phyloP scores from a whole-genome alignment of 2,329 filamentous ascomycete genomes.

The Botryotinia globosa region DNA sequence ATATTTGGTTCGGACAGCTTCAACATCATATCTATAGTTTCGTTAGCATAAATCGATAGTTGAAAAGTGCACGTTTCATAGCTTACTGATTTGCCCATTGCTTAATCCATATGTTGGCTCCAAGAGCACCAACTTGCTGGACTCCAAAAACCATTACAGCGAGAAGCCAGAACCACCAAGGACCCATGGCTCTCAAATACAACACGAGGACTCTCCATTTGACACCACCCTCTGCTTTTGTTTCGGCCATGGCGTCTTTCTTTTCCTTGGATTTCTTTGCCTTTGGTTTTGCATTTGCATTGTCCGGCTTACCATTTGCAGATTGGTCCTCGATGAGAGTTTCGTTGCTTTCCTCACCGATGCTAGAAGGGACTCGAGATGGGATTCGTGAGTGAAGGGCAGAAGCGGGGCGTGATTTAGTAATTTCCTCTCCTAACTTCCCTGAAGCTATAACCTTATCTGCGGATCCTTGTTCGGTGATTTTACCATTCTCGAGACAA shows the following conservation, averaged over 20 bases:
- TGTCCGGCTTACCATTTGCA: slow-evolving; percentile 44
- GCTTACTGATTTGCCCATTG: slow-evolving; percentile 89
- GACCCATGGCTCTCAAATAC: slow-evolving; percentile 89
- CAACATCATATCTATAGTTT: slow-evolving; percentile 38
- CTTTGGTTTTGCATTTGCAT: slow-evolving; percentile 43
- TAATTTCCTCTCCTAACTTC: slow-evolving; percentile 80
- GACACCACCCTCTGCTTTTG: slow-evolving; percentile 80
- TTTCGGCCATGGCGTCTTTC: slow-evolving; percentile 62
- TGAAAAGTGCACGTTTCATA: background rate
- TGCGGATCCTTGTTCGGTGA: slow-evolving; percentile 73
- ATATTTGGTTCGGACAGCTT: slow-evolving; percentile 24
- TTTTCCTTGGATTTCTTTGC: slow-evolving; percentile 41
- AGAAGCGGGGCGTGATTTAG: slow-evolving; percentile 71
- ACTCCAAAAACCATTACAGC: slow-evolving; percentile 71
- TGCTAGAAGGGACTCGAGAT: slow-evolving; percentile 74
- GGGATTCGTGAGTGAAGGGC: slow-evolving; percentile 67
- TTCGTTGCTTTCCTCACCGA: slow-evolving; percentile 60
- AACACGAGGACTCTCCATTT: slow-evolving; percentile 82
- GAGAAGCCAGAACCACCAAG: slow-evolving; percentile 90
- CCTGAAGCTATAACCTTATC: slow-evolving; percentile 81
- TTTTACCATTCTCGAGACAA: slow-evolving; percentile 80
- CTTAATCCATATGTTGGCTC: slow-evolving; percentile 91
- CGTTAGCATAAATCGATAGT: background rate
- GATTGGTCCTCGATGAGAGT: slow-evolving; percentile 53
- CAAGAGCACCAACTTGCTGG: slow-evolving; percentile 83